Evolutionary conservation across 805 yeast species (phyloP), one percentile per base, ranked within the genome.

Genomic region (Osmozyma mogii): DNA sequence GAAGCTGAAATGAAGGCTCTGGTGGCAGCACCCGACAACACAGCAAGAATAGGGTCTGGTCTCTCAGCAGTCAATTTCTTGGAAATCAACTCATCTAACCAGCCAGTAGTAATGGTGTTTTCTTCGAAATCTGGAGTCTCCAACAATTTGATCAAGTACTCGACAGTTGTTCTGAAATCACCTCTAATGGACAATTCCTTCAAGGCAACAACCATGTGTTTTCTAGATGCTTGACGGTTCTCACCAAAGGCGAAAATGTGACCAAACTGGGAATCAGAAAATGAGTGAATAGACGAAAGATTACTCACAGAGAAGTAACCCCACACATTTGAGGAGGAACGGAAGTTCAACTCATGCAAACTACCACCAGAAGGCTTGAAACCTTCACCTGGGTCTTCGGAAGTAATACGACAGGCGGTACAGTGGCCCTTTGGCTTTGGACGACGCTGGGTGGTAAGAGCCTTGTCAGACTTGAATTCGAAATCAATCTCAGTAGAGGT

Each of bases 351-450:
- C 59, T 92, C 98, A 46, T 88, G 95, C 62, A 92, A 71, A 31
- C 87, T 76, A 66, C 99, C 99, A 52, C 95, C 94, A 23, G 95
- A 84, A 31, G 99, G 99, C 61, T 92, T 92, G 74, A 92, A 92
- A 28, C 98, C 99, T 65, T 89, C 96, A 53, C 95, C 94, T 28
- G 99, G 99, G 62, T 92, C 99, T 63, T 92, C 99, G 9, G 96
- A 84, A 20, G 98, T 92, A 58, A 92, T 92, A 69, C 99, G 87
- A 66, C 97, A 89, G 30, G 98, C 98, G 27, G 97, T 92, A 61
- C 95, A 84, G 61, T 92, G 99, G 37, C 99, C 99, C 68, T 85
- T 87, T 47, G 99, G 98, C 44, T 70, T 72, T 21, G 99, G 99
- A 47, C 75, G 76, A 58, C 96, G 78, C 66, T 92, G 99, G 33